Conservation (phyloP, 306 rosid genomes). For the Boehmeria nivea region DNA sequence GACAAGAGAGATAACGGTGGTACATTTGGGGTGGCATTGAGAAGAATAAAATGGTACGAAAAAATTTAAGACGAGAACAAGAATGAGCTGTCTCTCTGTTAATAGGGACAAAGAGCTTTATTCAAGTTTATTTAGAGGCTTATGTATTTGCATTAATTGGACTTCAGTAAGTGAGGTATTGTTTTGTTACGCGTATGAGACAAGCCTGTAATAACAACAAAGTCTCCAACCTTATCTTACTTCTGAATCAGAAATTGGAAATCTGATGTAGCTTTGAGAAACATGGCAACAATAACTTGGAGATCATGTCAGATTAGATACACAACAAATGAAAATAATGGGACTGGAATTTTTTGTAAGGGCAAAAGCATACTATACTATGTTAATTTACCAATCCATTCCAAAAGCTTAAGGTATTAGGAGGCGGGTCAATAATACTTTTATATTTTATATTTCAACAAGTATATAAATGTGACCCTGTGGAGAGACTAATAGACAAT, state of each 20-base stretch:
- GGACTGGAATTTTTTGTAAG: no score
- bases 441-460: no score
- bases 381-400: no score
- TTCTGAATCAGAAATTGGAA: conserved; percentile 11
- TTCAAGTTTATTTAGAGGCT: neutral
- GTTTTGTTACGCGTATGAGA: neutral
- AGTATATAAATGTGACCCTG: no score
- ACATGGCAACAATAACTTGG: neutral
- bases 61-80: neutral
- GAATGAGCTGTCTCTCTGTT: neutral
- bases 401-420: no score
- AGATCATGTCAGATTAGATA: conserved; percentile 3
- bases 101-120: conserved; percentile 1
- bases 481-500: no score
- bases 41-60: no score
- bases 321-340: neutral
- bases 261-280: neutral
- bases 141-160: neutral
- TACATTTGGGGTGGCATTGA: no score
- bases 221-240: neutral
- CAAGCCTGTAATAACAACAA: conserved; percentile 1
- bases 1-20: no score
- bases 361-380: no score
- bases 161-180: neutral
- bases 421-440: no score